Conservation (phyloP, 1,284 basidiomycete species). For the Leccinum pseudoinsigne region DNA sequence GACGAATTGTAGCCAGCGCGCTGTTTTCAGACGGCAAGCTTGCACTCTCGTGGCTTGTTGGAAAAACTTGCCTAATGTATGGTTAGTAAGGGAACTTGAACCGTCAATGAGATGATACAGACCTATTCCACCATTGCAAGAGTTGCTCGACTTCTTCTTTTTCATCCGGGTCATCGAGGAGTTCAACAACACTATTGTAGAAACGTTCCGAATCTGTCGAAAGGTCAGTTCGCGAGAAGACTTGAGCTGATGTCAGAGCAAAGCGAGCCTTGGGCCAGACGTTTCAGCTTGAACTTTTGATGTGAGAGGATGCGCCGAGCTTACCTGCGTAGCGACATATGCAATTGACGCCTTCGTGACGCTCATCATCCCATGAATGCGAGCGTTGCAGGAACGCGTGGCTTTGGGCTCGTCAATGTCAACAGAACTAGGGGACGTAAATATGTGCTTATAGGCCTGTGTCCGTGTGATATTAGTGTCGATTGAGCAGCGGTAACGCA, state of each 20-base stretch:
- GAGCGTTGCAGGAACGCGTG: too few relatives aligned
- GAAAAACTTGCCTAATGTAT: background rate
- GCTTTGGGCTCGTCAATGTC: too few relatives aligned
- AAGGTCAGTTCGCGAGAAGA: too few relatives aligned
- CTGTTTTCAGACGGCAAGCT: background rate
- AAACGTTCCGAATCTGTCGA: too few relatives aligned
- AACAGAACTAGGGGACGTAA: too few relatives aligned
- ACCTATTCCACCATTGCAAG: too few relatives aligned
- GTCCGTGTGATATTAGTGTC: too few relatives aligned
- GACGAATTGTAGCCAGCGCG: background rate
- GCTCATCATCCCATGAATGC: too few relatives aligned
- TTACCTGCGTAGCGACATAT: background rate
- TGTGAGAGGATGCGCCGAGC: background rate
- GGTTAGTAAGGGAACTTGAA: background rate
- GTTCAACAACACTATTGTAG: too few relatives aligned
- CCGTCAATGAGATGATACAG: background rate
- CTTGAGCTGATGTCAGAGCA: background rate
- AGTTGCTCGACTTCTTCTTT: background rate
- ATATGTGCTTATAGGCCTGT: too few relatives aligned
- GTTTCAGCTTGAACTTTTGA: background rate
- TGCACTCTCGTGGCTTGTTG: background rate
- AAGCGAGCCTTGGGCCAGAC: background rate
- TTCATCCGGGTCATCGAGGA: too few relatives aligned
- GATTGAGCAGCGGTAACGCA: too few relatives aligned
- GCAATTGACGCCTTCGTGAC: background rate